Base-by-base conservation (phyloP, 139 green algal genomes). In the Eudorina sp. region DNA sequence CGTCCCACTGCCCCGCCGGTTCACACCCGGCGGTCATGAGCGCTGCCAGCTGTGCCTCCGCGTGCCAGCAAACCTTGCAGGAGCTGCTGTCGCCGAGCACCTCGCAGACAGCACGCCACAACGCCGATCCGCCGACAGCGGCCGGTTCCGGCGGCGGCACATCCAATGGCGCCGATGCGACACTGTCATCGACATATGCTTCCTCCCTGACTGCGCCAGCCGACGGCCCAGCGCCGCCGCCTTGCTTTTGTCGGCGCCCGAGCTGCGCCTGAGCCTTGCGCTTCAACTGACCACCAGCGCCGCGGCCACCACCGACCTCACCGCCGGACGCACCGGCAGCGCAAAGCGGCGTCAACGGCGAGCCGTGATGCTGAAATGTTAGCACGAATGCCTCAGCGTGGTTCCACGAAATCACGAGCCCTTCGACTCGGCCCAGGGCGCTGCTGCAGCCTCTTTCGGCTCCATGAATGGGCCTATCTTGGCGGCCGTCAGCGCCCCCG, bases 21-120 rank as follows among this genome's bases (percentile, higher is more conserved):
- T 79, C 46, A n/a, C 46, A 88, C 2, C 83, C 68, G 0, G 83
- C 83, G 23, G 51, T 36, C 45, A 75, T 18, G 48, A 88, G 46
- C 48, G 83, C 83, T 25, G 83, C 83, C 46, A 88, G 68, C 83
- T 27, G 4, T 68, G 83, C 83, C 66, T 80, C 66, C 36, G 83
- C 83, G 9, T 81, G 68, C 66, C 66, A 88, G 40, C 68, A 88
- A 14, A 88, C 82, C 66, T 88, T 88, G 66, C 27, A 43, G 31
- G 40, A 53, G 64, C 34, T 13, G 4, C 31, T 1, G 31, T 11
- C 18, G n/a, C 25, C 34, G 11, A 88, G 83, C 83, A 88, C 83
- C 48, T 70, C 83, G 6, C 51, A 72, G 6, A 31, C 81, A 5
- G 81, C 81, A 40, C 64, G 31, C 81, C 81, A 87, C 66, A 87